A percentile compares a stretch with the other conserved stretches of the same genome.
Evolutionary conservation across 192 early-diverging fungal genomes (phyloP).

Genomic region (Backusella circina): DNA sequence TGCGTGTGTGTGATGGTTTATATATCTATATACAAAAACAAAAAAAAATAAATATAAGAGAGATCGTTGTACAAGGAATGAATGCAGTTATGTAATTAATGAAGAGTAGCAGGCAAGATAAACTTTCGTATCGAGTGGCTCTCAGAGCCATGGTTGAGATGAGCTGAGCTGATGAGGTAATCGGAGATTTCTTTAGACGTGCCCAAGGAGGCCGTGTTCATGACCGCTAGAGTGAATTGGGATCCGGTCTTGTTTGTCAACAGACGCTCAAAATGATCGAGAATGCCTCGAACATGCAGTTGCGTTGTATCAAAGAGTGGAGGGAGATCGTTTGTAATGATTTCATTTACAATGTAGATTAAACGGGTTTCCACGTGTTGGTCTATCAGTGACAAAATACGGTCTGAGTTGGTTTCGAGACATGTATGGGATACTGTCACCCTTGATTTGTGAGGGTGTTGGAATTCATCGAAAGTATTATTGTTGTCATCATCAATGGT

Average conservation of each 20-base stretch:
- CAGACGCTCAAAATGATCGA: neutral
- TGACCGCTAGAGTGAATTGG: neutral
- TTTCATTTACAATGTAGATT: neutral
- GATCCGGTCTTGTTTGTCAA: neutral
- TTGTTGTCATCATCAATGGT: neutral
- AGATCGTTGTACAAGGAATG: neutral
- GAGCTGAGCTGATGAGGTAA: neutral
- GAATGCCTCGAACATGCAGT: neutral
- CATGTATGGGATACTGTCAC: neutral
- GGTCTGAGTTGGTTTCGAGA: neutral
- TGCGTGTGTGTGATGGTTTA: neutral
- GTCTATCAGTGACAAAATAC: neutral
- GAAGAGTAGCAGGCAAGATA: neutral
- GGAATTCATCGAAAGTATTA: neutral
- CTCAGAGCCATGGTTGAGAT: neutral
- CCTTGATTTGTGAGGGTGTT: neutral
- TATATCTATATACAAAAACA: neutral
- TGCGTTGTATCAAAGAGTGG: slow-evolving; percentile 4
- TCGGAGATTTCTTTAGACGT: neutral
- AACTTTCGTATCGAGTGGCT: neutral
- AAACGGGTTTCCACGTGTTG: neutral
- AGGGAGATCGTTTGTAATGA: neutral
- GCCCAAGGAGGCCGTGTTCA: neutral
- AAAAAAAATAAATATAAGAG: neutral
- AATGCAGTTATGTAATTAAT: neutral